phyloP scores from a whole-genome alignment of 441 rosid genomes.

The Biscutella laevigata region DNA sequence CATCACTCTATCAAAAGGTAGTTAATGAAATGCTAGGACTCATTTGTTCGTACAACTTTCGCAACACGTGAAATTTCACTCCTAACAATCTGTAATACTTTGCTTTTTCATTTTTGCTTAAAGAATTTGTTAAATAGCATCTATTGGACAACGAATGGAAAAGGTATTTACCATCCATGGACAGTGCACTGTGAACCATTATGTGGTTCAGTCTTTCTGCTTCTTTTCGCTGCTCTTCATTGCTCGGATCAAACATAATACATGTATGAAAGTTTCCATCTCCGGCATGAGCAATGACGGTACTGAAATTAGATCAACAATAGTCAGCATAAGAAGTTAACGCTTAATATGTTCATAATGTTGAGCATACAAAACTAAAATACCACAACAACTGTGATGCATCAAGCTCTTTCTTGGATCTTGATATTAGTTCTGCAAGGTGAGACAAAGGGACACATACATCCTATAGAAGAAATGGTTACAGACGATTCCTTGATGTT shows the following conservation, averaged over 20 bases:
- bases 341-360: slow-evolving; percentile 5
- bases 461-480: slow-evolving; percentile 41
- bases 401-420: slow-evolving; percentile 64
- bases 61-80: not conserved
- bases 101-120: not conserved
- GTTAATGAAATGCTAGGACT: not conserved
- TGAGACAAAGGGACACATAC: slow-evolving; percentile 86
- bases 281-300: slow-evolving; percentile 88
- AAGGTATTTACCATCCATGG: slow-evolving; percentile 66
- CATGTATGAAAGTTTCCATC: slow-evolving; percentile 89
- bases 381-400: slow-evolving; percentile 69
- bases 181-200: slow-evolving; percentile 74
- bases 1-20: not conserved
- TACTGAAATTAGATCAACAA: slow-evolving; percentile 34
- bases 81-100: not conserved
- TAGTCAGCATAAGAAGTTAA: slow-evolving; percentile 2
- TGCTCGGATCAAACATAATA: slow-evolving; percentile 66
- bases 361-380: not conserved
- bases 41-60: not conserved
- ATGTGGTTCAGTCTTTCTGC: slow-evolving; percentile 72
- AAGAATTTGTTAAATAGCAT: not conserved
- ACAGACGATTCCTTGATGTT: not conserved
- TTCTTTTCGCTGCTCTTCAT: slow-evolving; percentile 54
- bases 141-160: slow-evolving; percentile 5
- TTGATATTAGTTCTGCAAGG: slow-evolving; percentile 72